These are phyloP conservation scores for Talaromyces islandicus DNA, from an alignment of 2,329 filamentous ascomycete species.

Conservation along the genomic window DNA sequence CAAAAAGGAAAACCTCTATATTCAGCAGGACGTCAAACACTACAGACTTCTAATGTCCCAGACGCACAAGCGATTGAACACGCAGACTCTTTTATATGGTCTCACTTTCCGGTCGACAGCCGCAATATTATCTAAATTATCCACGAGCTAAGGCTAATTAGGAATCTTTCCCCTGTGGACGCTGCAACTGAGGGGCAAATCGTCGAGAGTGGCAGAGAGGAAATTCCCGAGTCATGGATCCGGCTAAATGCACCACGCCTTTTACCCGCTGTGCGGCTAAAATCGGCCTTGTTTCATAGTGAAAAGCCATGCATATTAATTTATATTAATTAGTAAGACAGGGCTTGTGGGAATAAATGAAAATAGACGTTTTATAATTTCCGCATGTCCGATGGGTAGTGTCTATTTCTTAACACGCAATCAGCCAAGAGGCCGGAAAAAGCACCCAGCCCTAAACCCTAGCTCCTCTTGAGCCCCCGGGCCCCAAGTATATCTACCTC, in stretches of 20 bases:
- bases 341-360: background rate
- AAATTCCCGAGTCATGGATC: background rate
- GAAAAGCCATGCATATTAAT: background rate
- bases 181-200: background rate
- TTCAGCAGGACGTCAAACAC: background rate
- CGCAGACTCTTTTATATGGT: background rate
- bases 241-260: background rate
- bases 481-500: background rate
- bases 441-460: background rate
- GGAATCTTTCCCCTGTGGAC: background rate
- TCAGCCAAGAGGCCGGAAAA: background rate
- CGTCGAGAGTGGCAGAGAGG: background rate
- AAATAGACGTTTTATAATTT: too few species aligned
- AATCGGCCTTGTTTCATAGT: background rate
- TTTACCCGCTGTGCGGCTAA: background rate
- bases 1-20: background rate
- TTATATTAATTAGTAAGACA: background rate
- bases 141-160: conserved; percentile 5
- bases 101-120: background rate
- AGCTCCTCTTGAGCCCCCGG: background rate
- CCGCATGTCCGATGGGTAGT: too few species aligned
- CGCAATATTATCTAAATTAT: conserved; percentile 1
- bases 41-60: background rate
- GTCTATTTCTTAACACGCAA: too few species aligned
- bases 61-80: background rate